Base-by-base conservation (phyloP, 306 rosid genomes). In the Vigna hirtella region DNA sequence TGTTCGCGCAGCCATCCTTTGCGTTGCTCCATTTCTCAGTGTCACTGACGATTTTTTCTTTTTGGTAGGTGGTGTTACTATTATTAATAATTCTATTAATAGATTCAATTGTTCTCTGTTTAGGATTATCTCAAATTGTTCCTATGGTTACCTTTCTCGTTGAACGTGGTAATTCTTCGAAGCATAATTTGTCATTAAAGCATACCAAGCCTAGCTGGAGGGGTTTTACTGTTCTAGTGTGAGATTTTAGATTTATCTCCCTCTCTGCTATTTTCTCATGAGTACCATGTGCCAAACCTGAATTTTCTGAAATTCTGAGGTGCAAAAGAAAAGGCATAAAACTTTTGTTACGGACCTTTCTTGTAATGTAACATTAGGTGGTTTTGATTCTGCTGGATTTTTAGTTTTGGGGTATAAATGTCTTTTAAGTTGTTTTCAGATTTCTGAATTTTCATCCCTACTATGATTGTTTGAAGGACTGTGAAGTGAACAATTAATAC, bases 381-480 rank as follows among this genome's bases (percentile, higher is more conserved):
- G 13, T 57, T 5, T 78, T 67, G 22, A 16, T 78, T 69, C 34
- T 22, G 28, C 77, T 59, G 66, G 61, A 51, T 73, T 43, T 1
- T 32, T 34, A 65, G 17, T 76, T 72, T 55, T 64, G 32, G 52
- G 30, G 42, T 40, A 5, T 61, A 45, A 58, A 45, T 50, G 49
- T 51, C 55, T 70, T 63, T 40, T 43, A 28, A 66, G 78, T 22
- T 64, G 77, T 72, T 76, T 52, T 62, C 66, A 79, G 79, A 56
- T 79, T 70, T 83, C 66, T 36, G 80, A 77, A 71, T 34, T 73
- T 77, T 72, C 52, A 49, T 67, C 78, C 18, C 81, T 58, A 66
- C 43, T 72, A 11, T 73, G 77, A 62, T n/a, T 6, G 77, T 47
- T 80, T 77, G 78, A 84, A 73, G 84, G 80, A 68, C 36, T 61